Evolutionary conservation across 768 basidiomycete genomes (phyloP), one percentile per base, ranked within the genome.

Genomic region (Boletus rex-veris): DNA sequence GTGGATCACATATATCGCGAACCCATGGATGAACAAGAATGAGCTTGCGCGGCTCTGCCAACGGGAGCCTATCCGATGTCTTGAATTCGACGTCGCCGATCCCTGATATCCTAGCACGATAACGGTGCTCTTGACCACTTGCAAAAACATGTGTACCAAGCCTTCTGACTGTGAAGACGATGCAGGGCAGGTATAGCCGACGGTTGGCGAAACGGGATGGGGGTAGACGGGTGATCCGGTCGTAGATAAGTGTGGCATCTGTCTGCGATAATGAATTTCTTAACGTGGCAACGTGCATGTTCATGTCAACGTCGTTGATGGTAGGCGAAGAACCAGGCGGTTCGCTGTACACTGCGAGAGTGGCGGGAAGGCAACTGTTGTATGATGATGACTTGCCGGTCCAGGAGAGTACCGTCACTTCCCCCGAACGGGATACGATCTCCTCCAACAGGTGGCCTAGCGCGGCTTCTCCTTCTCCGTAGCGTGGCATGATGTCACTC

Each of bases 391-490:
- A 28, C 28, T 28, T 28, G 8, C 28, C 28, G 28, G 40, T 26
- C 28, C 28, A 28, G 28, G 28, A 28, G 28, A 28, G 28, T 8
- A 28, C 28, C 28, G 28, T 28, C 28, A 28, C 28, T 9, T 28
- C 28, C 8, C 28, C 28, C 8, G 28, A 28, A 28, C 28, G 28
- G 7, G 28, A 28, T 28, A 28, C 28, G 28, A 28, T 9, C 28
- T 28, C 28, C 28, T 28, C 28, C 28, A 28, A 28, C 51, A 59
- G 48, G 21, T 50, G 58, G 6, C 51, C 58, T 3, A 59, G 16
- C 3, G 58, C 58, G 6, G 39, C 52, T 10, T 38, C n/a, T 3
- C 57, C 43, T 33, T 48, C 52, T 15, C 58, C 58, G 24, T 53
- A 58, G 9, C 12, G 52, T 12, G 55, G 55, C 21, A 9, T 16